A percentile compares a stretch with the other conserved stretches of the same genome.
phyloP scores from a whole-genome alignment of 164 flowering plant genomes.

The Magnolia changhungtana region DNA sequence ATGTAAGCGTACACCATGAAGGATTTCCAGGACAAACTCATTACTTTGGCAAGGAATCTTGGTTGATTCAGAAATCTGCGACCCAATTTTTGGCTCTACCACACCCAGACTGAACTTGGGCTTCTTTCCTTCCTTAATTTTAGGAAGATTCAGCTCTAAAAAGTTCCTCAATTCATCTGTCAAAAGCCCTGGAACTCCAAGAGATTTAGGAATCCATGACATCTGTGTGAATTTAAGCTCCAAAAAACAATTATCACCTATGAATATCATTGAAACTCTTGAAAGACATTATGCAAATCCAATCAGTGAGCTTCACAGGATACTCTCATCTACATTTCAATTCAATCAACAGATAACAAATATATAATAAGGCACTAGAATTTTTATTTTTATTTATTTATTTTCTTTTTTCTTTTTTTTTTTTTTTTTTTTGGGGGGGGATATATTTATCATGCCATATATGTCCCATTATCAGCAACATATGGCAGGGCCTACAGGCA shows the following conservation, averaged over 20 bases:
- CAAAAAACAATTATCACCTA: not conserved
- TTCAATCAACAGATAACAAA: no score
- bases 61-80: constrained; percentile 76
- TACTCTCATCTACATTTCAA: no score
- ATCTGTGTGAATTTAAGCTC: not conserved
- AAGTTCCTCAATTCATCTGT: constrained; percentile 86
- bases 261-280: no score
- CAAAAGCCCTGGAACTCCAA: constrained; percentile 56
- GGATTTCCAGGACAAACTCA: constrained; percentile 77
- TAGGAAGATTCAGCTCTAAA: constrained; percentile 85
- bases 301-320: no score
- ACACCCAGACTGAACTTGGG: constrained; percentile 76
- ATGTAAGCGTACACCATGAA: constrained; percentile 84
- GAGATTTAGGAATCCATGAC: not conserved
- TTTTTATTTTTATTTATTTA: no score
- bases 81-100: constrained; percentile 84
- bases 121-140: constrained; percentile 66
- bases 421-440: no score
- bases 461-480: no score
- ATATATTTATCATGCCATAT: no score
- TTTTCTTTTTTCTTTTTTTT: no score
- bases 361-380: no score
- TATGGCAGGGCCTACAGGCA: no score
- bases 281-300: no score
- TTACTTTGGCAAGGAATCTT: constrained; percentile 87